A percentile compares a stretch with the other conserved stretches of the same genome.
Conservation (phyloP, 1,284 basidiomycete genomes). For the Lentinula novae-zelandiae region DNA sequence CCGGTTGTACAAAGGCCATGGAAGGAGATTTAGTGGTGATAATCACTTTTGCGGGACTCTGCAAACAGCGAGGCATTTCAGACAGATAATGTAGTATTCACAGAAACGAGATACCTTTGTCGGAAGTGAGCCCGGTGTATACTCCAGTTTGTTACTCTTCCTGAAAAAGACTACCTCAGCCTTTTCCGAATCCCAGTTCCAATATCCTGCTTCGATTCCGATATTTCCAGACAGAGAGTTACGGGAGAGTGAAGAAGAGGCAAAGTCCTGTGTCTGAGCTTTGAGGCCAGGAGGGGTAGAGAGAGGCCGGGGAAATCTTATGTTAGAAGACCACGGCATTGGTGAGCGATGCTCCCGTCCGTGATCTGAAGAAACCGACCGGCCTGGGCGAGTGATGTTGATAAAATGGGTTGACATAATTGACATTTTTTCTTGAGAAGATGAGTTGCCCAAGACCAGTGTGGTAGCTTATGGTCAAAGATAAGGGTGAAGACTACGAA, state of each 20-base stretch:
- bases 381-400: background rate
- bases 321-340: background rate
- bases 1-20: background rate
- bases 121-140: background rate
- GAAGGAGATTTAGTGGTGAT: background rate
- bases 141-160: background rate
- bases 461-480: too few species aligned
- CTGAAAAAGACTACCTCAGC: background rate
- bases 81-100: background rate
- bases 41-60: background rate
- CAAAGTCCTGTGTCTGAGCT: background rate
- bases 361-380: background rate
- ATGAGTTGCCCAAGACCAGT: too few species aligned
- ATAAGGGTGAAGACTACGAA: too few species aligned
- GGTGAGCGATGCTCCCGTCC: background rate
- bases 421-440: background rate
- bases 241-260: background rate
- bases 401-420: background rate
- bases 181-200: constrained; percentile 1
- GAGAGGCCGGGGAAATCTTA: background rate
- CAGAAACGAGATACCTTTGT: background rate
- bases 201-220: background rate
- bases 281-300: background rate
- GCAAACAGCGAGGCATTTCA: too few species aligned
- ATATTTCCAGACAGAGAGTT: background rate